Evolutionary conservation across 2,329 filamentous ascomycete genomes (phyloP).

Genomic region (Botryosphaeria dothidea): DNA sequence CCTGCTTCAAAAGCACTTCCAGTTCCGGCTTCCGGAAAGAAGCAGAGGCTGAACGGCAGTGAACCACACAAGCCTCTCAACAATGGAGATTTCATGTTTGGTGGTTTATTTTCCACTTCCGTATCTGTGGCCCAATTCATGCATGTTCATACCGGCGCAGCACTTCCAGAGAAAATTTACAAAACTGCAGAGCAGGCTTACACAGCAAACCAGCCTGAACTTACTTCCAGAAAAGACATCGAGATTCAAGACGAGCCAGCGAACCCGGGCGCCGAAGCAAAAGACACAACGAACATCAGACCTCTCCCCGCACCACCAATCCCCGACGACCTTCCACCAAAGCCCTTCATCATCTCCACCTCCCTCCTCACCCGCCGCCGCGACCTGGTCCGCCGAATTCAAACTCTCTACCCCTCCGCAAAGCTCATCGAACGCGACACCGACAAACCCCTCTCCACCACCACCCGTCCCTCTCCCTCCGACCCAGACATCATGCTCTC

Average conservation of each 20-base stretch:
- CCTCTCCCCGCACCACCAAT: slow-evolving; percentile 21
- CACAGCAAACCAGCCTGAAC: background rate
- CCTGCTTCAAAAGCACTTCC: background rate
- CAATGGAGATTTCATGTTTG: slow-evolving; percentile 17
- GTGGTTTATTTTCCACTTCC: slow-evolving; percentile 41
- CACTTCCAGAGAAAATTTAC: background rate
- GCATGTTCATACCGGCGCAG: slow-evolving; percentile 38
- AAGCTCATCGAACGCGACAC: slow-evolving; percentile 65
- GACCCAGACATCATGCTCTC: slow-evolving; percentile 77
- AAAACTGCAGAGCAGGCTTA: background rate
- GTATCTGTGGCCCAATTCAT: slow-evolving; percentile 54
- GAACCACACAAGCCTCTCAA: background rate
- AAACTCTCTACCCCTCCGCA: slow-evolving; percentile 50
- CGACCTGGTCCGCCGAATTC: slow-evolving; percentile 52
- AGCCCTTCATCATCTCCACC: slow-evolving; percentile 56
- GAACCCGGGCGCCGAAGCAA: background rate
- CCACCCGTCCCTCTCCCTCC: slow-evolving; percentile 23
- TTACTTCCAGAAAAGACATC: background rate
- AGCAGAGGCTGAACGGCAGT: background rate
- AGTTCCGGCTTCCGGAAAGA: background rate
- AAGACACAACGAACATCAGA: background rate
- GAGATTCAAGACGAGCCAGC: background rate
- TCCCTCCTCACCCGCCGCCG: slow-evolving; percentile 46
- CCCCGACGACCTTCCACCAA: slow-evolving; percentile 26
- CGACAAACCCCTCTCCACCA: slow-evolving; percentile 27